These are phyloP conservation scores for Daldinia sp. DNA, from an alignment of 2,329 filamentous ascomycete genomes.

Conservation along the genomic window DNA sequence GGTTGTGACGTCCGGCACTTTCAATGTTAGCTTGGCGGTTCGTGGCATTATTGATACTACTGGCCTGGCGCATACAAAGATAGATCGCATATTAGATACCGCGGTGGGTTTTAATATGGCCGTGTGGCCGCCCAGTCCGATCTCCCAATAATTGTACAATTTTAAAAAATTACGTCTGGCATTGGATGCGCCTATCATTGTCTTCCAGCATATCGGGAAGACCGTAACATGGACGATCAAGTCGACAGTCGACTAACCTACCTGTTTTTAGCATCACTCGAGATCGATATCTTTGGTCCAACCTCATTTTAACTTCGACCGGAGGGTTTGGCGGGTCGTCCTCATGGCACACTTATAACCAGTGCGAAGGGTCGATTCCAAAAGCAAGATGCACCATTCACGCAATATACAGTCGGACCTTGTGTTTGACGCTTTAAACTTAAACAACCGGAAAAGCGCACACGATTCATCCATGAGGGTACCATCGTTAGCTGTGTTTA, in stretches of 20 bases:
- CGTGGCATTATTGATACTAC: constrained; percentile 31
- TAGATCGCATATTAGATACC: constrained; percentile 20
- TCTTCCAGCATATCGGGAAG: constrained; percentile 28
- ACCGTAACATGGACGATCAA: constrained; percentile 32
- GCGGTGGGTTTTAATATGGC: constrained; percentile 24
- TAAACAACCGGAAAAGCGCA: constrained; percentile 18
- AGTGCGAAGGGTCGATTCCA: constrained; percentile 22
- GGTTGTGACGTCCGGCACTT: constrained; percentile 29
- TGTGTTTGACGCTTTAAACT: constrained; percentile 26
- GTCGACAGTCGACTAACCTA: too few relatives aligned
- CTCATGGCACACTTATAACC: constrained; percentile 26
- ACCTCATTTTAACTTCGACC: constrained; percentile 10
- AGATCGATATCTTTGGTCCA: constrained; percentile 6
- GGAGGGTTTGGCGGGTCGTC: constrained; percentile 19
- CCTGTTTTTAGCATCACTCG: constrained; percentile 12
- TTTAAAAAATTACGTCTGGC: constrained; percentile 28
- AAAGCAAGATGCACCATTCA: constrained; percentile 33
- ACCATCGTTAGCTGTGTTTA: constrained; percentile 40
- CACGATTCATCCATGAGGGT: constrained; percentile 33
- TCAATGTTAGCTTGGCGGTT: constrained; percentile 31
- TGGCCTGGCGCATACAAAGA: constrained; percentile 21
- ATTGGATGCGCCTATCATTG: constrained; percentile 25
- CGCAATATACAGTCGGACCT: constrained; percentile 28
- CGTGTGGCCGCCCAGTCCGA: constrained; percentile 23
- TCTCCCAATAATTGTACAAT: constrained; percentile 34